phyloP scores from a whole-genome alignment of 768 basidiomycete species.

The Lyophyllum shimeji region DNA sequence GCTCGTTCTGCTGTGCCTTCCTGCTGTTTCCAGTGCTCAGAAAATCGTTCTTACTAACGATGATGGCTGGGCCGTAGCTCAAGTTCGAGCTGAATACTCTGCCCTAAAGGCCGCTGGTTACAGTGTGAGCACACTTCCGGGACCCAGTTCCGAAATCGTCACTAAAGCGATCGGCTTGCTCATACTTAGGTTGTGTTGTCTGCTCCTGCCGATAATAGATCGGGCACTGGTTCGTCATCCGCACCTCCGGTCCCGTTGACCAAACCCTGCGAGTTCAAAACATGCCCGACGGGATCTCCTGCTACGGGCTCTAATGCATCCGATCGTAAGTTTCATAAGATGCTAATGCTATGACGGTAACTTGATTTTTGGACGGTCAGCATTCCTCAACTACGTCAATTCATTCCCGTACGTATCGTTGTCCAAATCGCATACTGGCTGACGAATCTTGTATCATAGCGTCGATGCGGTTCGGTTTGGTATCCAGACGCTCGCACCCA shows the following conservation, averaged over 20 bases:
- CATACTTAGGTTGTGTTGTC: conserved; percentile 44
- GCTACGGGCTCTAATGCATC: conserved; percentile 38
- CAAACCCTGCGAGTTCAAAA: conserved; percentile 39
- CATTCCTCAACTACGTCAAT: conserved; percentile 43
- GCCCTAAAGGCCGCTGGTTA: conserved; percentile 35
- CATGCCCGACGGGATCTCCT: conserved; percentile 40
- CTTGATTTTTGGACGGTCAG: conserved; percentile 13
- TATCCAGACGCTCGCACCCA: conserved; percentile 35
- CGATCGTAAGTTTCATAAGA: conserved; percentile 27
- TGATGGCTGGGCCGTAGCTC: conserved; percentile 41
- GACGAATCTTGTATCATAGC: conserved; percentile 16
- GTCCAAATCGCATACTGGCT: background rate
- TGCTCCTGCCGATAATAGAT: conserved; percentile 39
- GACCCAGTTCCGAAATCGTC: background rate
- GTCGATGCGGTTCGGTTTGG: conserved; percentile 37
- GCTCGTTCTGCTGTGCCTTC: background rate
- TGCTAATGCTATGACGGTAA: background rate
- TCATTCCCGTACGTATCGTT: conserved; percentile 33
- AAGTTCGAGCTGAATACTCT: conserved; percentile 38
- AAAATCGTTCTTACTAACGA: conserved; percentile 27
- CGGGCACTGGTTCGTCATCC: conserved; percentile 39
- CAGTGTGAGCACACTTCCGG: conserved; percentile 23
- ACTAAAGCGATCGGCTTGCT: background rate
- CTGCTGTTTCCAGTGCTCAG: background rate
- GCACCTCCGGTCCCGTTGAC: conserved; percentile 29